phyloP scores from a whole-genome alignment of 2,329 filamentous ascomycete genomes.

The Colletotrichum eremochloae region DNA sequence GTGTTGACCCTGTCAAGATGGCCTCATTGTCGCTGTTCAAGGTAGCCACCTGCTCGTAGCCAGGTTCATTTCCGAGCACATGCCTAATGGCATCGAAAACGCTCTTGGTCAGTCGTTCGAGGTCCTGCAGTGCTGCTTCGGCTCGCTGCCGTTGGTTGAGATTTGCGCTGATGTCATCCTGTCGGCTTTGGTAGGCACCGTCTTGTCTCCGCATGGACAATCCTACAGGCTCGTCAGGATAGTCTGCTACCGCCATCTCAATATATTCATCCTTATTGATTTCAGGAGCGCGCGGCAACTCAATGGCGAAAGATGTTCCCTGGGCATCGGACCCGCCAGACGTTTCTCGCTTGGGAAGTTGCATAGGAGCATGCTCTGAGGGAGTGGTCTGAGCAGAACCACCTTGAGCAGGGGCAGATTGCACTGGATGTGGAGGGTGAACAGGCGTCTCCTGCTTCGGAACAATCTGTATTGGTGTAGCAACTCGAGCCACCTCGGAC shows the following conservation, averaged over 20 bases:
- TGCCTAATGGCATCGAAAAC: constrained; percentile 85
- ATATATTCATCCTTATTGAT: constrained; percentile 68
- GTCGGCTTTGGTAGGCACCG: constrained; percentile 57
- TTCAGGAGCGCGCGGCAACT: constrained; percentile 55
- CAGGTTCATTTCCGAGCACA: constrained; percentile 67
- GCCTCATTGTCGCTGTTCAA: constrained; percentile 71
- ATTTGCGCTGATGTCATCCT: constrained; percentile 70
- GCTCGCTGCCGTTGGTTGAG: constrained; percentile 87
- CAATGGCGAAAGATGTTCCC: constrained; percentile 57
- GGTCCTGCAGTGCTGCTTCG: constrained; percentile 77
- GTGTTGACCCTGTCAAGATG: constrained; percentile 74
- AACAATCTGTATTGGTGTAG: constrained; percentile 5
- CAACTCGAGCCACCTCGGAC: constrained; percentile 15
- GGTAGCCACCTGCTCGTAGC: constrained; percentile 67
- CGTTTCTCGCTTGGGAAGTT: background rate
- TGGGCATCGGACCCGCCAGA: background rate
- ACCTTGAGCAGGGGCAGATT: constrained; percentile 5
- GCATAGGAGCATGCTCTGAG: background rate
- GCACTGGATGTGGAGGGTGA: background rate
- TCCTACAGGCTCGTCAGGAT: constrained; percentile 60
- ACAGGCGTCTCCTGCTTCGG: constrained; percentile 14
- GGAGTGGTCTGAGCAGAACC: constrained; percentile 5
- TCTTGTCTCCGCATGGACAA: constrained; percentile 66
- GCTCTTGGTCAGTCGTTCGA: constrained; percentile 77
- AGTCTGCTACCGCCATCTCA: constrained; percentile 57